Conservation (phyloP, 176 grass and related monocot genomes). For the Avena atlantica region DNA sequence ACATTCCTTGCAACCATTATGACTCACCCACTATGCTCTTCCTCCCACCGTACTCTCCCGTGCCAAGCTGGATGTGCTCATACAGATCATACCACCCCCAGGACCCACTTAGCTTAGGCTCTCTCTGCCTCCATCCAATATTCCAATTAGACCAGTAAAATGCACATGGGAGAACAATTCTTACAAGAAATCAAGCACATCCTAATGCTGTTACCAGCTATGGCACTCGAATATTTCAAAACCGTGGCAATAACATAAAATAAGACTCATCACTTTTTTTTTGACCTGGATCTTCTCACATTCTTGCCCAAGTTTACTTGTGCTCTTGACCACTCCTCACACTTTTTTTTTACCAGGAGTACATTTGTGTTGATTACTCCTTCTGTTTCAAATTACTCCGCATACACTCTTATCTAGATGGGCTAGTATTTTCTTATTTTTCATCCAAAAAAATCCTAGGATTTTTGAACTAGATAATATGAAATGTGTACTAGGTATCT, state of each 20-base stretch:
- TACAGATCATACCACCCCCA: neutral
- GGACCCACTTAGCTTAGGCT: neutral
- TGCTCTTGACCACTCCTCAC: too few species aligned
- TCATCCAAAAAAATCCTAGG: too few species aligned
- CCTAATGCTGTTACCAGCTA: neutral
- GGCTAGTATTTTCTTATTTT: too few species aligned
- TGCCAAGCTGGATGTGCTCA: constrained; percentile 34
- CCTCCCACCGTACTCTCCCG: neutral
- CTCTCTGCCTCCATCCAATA: neutral
- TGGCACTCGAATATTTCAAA: neutral
- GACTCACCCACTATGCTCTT: constrained; percentile 35
- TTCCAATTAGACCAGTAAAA: constrained; percentile 17
- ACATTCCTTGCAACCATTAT: constrained; percentile 50
- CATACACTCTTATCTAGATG: too few species aligned
- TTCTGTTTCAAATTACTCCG: too few species aligned
- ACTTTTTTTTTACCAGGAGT: too few species aligned
- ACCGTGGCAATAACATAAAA: neutral
- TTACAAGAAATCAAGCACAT: neutral
- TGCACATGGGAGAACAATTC: neutral
- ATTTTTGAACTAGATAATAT: too few species aligned
- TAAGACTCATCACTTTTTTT: too few species aligned
- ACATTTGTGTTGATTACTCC: too few species aligned
- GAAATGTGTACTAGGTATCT: too few species aligned
- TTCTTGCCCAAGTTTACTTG: too few species aligned
- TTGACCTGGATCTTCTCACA: too few species aligned